Evolutionary conservation across 2,329 filamentous ascomycete species (phyloP).

Genomic region (Botrytis tulipae): DNA sequence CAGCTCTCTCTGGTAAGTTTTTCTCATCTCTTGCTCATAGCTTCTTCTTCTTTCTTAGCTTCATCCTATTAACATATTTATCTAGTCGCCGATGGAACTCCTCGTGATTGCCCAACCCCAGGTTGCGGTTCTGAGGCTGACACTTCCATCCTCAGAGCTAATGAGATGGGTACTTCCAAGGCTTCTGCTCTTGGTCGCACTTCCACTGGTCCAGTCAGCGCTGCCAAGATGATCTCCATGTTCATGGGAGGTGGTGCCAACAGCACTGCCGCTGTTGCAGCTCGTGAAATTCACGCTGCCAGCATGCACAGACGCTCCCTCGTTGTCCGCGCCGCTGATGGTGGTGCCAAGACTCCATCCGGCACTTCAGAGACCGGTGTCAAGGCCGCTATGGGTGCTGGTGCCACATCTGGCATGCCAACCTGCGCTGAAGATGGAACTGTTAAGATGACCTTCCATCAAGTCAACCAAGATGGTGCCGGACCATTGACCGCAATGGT

Average conservation of each 20-base stretch:
- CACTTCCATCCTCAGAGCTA: conserved; percentile 65
- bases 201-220: conserved; percentile 55
- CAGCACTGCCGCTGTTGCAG: conserved; percentile 47
- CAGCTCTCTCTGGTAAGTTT: conserved; percentile 52
- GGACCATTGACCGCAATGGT: conserved; percentile 60
- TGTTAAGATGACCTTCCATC: conserved; percentile 63
- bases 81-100: conserved; percentile 61
- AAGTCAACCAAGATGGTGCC: conserved; percentile 71
- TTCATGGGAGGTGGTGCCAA: conserved; percentile 56
- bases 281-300: conserved; percentile 72
- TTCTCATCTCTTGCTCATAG: conserved; percentile 5
- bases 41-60: conserved; percentile 3
- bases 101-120: conserved; percentile 62
- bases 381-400: conserved; percentile 52
- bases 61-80: conserved; percentile 23
- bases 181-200: conserved; percentile 64
- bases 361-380: conserved; percentile 53
- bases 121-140: conserved; percentile 65
- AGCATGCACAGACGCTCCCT: conserved; percentile 49
- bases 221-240: conserved; percentile 53
- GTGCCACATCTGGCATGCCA: conserved; percentile 52
- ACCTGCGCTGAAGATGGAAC: conserved; percentile 59
- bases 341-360: conserved; percentile 48
- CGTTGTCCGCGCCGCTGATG: conserved; percentile 37
- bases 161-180: conserved; percentile 54